These are phyloP conservation scores for Scedosporium boydii DNA, from an alignment of 2,329 filamentous ascomycete genomes.

Conservation along the genomic window DNA sequence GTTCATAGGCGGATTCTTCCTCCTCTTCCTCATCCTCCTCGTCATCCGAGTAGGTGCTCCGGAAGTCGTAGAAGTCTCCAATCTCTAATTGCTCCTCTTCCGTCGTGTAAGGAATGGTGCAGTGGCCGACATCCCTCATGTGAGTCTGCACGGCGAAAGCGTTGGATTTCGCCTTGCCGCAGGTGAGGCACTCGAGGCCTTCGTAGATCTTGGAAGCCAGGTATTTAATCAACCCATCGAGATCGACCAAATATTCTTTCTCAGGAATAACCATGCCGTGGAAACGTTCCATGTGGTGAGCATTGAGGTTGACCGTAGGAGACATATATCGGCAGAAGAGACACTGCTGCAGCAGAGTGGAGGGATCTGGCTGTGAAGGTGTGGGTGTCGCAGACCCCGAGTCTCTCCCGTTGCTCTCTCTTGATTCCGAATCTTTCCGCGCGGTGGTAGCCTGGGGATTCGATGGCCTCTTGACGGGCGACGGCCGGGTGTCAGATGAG, in stretches of 20 bases:
- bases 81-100: constrained; percentile 90
- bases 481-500: constrained; percentile 35
- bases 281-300: constrained; percentile 81
- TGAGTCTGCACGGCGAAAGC: constrained; percentile 81
- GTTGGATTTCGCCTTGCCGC: constrained; percentile 72
- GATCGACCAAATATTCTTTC: constrained; percentile 68
- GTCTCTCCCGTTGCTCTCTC: constrained; percentile 26
- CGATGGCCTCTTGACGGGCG: constrained; percentile 44
- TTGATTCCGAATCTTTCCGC: constrained; percentile 25
- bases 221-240: constrained; percentile 71
- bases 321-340: constrained; percentile 90
- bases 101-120: constrained; percentile 85
- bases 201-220: constrained; percentile 73
- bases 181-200: constrained; percentile 78
- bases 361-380: constrained; percentile 19
- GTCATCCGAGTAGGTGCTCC: constrained; percentile 84
- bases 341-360: constrained; percentile 48
- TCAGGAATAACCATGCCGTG: constrained; percentile 97
- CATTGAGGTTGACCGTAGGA: constrained; percentile 63
- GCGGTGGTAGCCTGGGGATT: constrained; percentile 39
- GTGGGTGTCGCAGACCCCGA: constrained; percentile 30
- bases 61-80: constrained; percentile 95
- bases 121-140: constrained; percentile 95
- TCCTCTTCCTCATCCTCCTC: constrained; percentile 55
- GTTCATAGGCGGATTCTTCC: constrained; percentile 40